Evolutionary conservation across 306 rosid genomes (phyloP).

Genomic region (Phaseolus lunatus): DNA sequence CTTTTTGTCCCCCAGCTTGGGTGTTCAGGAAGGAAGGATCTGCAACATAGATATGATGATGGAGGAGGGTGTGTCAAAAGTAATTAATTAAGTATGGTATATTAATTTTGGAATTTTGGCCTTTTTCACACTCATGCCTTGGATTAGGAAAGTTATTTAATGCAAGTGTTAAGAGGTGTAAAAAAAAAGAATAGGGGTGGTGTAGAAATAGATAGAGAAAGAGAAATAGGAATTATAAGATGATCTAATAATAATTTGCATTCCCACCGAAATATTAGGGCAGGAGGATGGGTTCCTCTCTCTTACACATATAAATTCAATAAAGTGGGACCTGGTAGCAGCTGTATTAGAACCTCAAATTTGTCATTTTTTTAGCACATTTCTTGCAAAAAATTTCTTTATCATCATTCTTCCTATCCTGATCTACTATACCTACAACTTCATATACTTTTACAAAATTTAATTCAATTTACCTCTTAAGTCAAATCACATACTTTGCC

Average conservation of each 20-base stretch:
- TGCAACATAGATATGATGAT: not conserved
- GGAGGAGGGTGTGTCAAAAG: conserved; percentile 3
- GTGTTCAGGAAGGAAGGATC: not conserved
- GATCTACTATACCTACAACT: not conserved
- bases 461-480: not conserved
- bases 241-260: conserved; percentile 15
- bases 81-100: not conserved
- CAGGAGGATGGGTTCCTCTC: conserved; percentile 49
- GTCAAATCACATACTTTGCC: not conserved
- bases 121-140: conserved; percentile 1
- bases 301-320: conserved; percentile 47
- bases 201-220: too few species aligned
- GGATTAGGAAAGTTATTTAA: conserved; percentile 5
- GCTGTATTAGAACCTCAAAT: conserved; percentile 67
- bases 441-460: not conserved
- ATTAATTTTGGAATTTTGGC: conserved; percentile 28
- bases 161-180: conserved; percentile 9
- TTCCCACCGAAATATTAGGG: conserved; percentile 63
- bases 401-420: conserved; percentile 14
- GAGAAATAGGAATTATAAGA: not conserved
- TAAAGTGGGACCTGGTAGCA: conserved; percentile 56
- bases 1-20: not conserved
- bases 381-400: not conserved
- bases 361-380: conserved; percentile 46
- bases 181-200: too few species aligned